Evolutionary conservation across 345 rosid species (phyloP).

Genomic region (Iberis pinnata): DNA sequence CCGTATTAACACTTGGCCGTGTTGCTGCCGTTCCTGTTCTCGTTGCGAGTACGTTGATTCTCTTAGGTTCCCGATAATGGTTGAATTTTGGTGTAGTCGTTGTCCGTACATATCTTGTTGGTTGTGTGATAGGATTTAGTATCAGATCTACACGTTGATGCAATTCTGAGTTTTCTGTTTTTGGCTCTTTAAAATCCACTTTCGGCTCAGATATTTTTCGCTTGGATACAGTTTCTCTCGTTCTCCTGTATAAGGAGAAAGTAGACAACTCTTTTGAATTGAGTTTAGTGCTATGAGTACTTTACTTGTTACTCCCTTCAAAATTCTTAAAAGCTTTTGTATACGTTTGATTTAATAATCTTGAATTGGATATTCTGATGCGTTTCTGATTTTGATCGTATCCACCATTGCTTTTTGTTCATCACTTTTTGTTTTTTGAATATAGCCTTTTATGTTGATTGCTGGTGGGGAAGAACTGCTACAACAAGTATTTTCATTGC

Average conservation of each 20-base stretch:
- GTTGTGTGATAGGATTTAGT: conserved; percentile 5
- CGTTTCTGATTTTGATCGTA: background rate
- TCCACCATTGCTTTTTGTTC: background rate
- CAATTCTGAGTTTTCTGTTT: background rate
- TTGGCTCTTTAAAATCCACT: background rate
- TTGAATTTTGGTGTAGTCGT: background rate
- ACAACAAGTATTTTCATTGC: conserved; percentile 84
- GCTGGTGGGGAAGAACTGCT: conserved; percentile 87
- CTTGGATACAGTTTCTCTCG: background rate
- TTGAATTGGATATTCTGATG: conserved; percentile 7
- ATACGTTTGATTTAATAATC: background rate
- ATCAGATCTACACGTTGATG: conserved; percentile 9
- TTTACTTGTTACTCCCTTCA: background rate
- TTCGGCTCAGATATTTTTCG: conserved; percentile 8
- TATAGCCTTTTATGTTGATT: conserved; percentile 80
- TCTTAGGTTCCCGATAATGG: too few species aligned
- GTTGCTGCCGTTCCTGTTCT: conserved; percentile 90
- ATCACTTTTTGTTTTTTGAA: conserved; percentile 9
- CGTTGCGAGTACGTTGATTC: conserved; percentile 50
- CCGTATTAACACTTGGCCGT: conserved; percentile 87
- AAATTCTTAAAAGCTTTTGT: background rate
- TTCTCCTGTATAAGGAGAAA: background rate
- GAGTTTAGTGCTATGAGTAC: conserved; percentile 2
- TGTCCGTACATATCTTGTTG: background rate
- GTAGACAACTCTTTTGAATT: background rate